Base-by-base conservation (phyloP, 768 basidiomycete genomes). In the Podaxis pistillaris region DNA sequence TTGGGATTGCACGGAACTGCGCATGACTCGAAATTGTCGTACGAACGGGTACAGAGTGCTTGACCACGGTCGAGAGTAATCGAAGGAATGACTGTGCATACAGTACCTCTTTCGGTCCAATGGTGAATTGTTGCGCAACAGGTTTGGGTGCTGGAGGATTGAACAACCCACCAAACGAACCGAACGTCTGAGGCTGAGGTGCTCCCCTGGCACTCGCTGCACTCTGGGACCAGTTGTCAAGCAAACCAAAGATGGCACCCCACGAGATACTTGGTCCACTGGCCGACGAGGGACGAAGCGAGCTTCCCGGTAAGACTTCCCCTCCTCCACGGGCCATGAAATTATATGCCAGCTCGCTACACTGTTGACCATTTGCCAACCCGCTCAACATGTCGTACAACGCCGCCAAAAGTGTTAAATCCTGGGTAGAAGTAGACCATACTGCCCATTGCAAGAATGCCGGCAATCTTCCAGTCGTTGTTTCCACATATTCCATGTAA, bases 321-420 rank as follows among this genome's bases (percentile, higher is more conserved):
- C 84, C 86, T 1, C 85, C 85, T n/a, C 88, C 89, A 40, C 88
- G 79, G 15, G 87, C 88, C 72, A 97, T 83, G 73, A 96, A 95
- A 72, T 95, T 94, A 77, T 93, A 93, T 0, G 92, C 89, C 11
- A 92, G 79, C 68, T 93, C 90, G 67, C 92, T 93, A 68, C 91
- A 92, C 67, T 89, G 88, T 62, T 89, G 88, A 0, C 94, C 94
- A 56, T 90, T 89, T 2, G 93, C 84, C 28, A 96, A 79, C 22
- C 95, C 93, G 7, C 84, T 80, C 33, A 97, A 77, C 95, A 96
- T 96, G 67, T 96, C 91, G 70, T 93, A 94, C 56, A 94, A 74
- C 0, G 92, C 91, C 66, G 86, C 87, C 44, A 88, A 80, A 85
- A 93, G 88, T 1, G 84, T 83, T 5, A 83, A 69, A 64, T 93